Conservation (phyloP, 2,329 filamentous ascomycete genomes). For the Rutstroemia sp. region DNA sequence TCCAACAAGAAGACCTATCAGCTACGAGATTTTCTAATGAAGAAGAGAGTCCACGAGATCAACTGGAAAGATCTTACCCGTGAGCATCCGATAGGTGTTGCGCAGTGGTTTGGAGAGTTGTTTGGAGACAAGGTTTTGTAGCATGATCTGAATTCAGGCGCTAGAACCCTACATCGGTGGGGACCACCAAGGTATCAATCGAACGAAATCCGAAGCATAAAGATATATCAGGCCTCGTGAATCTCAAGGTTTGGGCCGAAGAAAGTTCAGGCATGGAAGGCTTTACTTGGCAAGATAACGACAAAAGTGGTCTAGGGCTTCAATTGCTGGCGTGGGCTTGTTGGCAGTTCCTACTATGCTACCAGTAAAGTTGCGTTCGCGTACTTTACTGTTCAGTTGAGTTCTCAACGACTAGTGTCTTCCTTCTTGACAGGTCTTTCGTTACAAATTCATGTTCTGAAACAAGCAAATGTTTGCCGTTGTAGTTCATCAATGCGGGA, state of each 20-base stretch:
- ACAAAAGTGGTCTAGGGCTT: too few species aligned
- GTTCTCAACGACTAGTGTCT: conserved; percentile 1
- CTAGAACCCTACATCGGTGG: too few species aligned
- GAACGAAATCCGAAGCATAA: too few species aligned
- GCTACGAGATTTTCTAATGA: neutral
- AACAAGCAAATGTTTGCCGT: conserved; percentile 1
- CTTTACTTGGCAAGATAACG: too few species aligned
- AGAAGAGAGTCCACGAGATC: conserved; percentile 40
- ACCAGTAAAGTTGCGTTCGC: too few species aligned
- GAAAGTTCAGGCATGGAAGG: too few species aligned
- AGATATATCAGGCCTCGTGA: too few species aligned
- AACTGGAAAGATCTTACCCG: conserved; percentile 27
- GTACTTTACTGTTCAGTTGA: neutral
- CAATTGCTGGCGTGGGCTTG: too few species aligned
- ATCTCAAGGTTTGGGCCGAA: too few species aligned
- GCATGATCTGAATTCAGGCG: neutral
- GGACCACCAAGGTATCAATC: too few species aligned
- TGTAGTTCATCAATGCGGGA: conserved; percentile 1
- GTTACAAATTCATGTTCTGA: neutral
- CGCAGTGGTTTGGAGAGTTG: neutral
- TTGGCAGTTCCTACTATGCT: too few species aligned
- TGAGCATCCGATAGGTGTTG: neutral
- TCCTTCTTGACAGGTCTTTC: neutral
- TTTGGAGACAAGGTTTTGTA: neutral
- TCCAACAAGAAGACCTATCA: neutral